Conservation (phyloP, 495 filamentous ascomycete species). For the Penicillium odoratum region DNA sequence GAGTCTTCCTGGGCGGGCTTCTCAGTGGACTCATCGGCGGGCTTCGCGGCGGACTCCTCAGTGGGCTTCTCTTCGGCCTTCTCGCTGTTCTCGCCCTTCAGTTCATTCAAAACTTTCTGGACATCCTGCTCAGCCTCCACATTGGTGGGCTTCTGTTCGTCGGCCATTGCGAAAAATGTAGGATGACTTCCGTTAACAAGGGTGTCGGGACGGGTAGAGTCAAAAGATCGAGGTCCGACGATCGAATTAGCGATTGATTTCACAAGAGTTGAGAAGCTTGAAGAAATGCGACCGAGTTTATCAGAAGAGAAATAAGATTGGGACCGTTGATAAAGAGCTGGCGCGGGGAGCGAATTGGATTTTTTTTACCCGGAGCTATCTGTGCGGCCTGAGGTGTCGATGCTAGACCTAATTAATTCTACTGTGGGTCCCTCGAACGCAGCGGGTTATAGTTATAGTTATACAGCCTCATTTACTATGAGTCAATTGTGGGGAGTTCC, state of each 20-base stretch:
- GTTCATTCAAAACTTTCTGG: conserved; percentile 46
- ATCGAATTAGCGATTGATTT: neutral
- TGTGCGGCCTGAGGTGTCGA: neutral
- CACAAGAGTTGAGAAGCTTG: neutral
- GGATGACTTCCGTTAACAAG: neutral
- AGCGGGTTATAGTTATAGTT: too few species aligned
- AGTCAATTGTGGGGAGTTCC: too few species aligned
- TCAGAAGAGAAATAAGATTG: conserved; percentile 2
- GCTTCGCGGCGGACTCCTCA: neutral
- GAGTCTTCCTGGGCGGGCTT: conserved; percentile 35
- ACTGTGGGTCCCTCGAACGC: too few species aligned
- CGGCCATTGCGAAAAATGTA: conserved; percentile 35
- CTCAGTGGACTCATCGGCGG: conserved; percentile 32
- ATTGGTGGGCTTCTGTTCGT: conserved; percentile 44
- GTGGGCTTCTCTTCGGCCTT: conserved; percentile 36
- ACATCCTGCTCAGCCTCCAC: conserved; percentile 48
- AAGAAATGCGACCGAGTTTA: neutral
- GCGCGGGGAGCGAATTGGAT: neutral
- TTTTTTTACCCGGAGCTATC: conserved; percentile 4
- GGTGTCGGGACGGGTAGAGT: neutral
- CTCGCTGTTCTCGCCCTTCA: conserved; percentile 43
- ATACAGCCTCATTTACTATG: too few species aligned
- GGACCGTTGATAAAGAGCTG: neutral
- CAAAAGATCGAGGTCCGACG: neutral
- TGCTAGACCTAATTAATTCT: neutral